phyloP scores from a whole-genome alignment of 352 stramenopile species.

The Phytopythium cucurbitacearum region DNA sequence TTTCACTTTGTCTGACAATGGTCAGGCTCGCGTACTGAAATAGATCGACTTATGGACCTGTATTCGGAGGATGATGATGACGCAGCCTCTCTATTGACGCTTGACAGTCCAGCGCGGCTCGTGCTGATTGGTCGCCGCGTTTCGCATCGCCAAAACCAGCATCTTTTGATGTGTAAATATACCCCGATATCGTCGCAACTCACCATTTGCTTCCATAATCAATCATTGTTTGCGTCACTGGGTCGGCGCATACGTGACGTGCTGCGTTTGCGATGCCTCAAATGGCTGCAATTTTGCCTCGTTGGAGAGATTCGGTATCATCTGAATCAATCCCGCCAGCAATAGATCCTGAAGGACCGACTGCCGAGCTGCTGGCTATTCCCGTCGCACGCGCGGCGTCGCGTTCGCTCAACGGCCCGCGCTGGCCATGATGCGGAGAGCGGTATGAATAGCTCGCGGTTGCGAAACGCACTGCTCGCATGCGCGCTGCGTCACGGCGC shows the following conservation, averaged over 20 bases:
- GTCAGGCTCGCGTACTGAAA: neutral
- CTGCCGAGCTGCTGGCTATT: no score
- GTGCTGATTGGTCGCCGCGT: constrained; percentile 7
- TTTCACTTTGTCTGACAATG: neutral
- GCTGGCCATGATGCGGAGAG: no score
- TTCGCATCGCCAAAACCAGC: neutral
- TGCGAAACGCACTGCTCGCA: neutral
- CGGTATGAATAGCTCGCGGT: no score
- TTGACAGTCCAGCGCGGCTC: constrained; percentile 6
- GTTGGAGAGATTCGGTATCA: no score
- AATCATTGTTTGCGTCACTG: neutral
- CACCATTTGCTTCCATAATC: neutral
- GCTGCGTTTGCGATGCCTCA: no score
- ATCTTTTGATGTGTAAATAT: neutral
- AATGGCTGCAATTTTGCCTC: no score
- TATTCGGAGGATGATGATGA: constrained; percentile 20
- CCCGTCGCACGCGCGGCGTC: no score
- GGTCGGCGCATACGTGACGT: no score
- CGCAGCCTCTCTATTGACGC: constrained; percentile 11
- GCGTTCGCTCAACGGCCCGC: no score
- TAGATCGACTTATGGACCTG: neutral
- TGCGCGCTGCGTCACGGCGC: neutral
- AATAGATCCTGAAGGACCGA: no score
- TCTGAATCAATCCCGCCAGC: no score
- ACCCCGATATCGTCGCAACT: neutral